Evolutionary conservation across 768 basidiomycete species (phyloP), one percentile per base, ranked within the genome.

Genomic region (Rhodotorula taiwanensis): DNA sequence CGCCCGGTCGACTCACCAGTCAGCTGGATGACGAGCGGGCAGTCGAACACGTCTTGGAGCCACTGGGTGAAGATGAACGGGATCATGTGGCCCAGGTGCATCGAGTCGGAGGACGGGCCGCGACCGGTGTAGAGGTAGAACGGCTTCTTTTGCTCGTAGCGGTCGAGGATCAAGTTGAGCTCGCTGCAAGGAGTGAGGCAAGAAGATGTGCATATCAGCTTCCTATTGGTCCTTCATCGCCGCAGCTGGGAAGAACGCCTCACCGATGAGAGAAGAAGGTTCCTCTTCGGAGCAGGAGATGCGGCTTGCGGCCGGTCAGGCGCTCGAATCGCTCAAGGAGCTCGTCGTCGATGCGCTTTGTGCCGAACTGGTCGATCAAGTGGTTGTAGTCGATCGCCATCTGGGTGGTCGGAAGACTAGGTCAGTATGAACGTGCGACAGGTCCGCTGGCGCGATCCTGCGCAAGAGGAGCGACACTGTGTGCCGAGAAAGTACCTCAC

Each of bases 1-100:
- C n/a, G n/a, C n/a, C n/a, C n/a, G n/a, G n/a, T 20, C 51, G 36
- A 52, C 80, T 50, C 59, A 87, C 92, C 92, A 43, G 95, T 99
- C 4, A 99, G 82, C 76, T 99, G 95, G 60, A 99, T 81, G 61
- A 99, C 95, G 36, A 97, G 79, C 8, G 95, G 93, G 11, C 89
- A 89, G 64, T 92, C 82, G 75, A 99, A 97, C 25, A 94, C 89
- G 59, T 92, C 89, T 77, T 99, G 95, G 66, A 99, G 75, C 93
- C 94, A 94, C 91, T 95, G 93, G 64, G 95, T 97, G 76, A 99
- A 95, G 53, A 87, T 82, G 76, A 99, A 98, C 0, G 94, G 95
- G 54, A 97, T 85, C 86, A 93, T 87, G 75, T 99, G 95, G 23
- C 95, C 95, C 53, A 98, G 79, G 79, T 99, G 95, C 86, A 98